Evolutionary conservation across 1,284 basidiomycete genomes (phyloP), one percentile per base, ranked within the genome.

Genomic region (Leucoagaricus sp.): DNA sequence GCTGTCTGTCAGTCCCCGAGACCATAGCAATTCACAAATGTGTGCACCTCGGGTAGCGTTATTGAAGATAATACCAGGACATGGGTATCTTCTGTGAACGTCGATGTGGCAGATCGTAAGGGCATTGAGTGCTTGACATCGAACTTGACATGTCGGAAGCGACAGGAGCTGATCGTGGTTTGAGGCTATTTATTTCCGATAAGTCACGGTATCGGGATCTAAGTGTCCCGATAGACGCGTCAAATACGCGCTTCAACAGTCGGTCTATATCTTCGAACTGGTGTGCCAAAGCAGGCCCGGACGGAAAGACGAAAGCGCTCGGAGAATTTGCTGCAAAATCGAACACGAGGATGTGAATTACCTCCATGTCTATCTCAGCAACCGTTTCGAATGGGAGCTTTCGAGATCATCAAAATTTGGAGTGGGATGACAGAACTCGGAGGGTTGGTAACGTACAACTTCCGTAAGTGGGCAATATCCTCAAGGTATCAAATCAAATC

Each of bases 351-450:
- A n/a, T n/a, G n/a, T n/a, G n/a, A n/a, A n/a, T n/a, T n/a, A n/a
- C n/a, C n/a, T n/a, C n/a, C 36, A 6, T 38, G 36, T 38, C 19
- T 25, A 21, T 44, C 5, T 21, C 41, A 19, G 17, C 26, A 34
- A 49, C 10, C n/a, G 19, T 46, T 21, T 41, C 45, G 25, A 17
- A 48, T 29, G 36, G 9, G 33, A 21, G 21, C 26, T 33, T 28
- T 25, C 3, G 12, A n/a, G 19, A 12, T 4, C 17, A 55, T 55
- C 53, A 55, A 55, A 55, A 49, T 23, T 44, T 55, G 53, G 53
- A 49, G 53, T 55, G 53, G 38, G 53, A 55, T n/a, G n/a, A 38
- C 13, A n/a, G 15, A 36, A 17, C 29, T 48, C 17, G 9, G 45
- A 29, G 17, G 19, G n/a, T n/a, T 17, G 49, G 49, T 26, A 26